phyloP scores from a whole-genome alignment of 768 basidiomycete species.

The Lactarius hengduanensis region DNA sequence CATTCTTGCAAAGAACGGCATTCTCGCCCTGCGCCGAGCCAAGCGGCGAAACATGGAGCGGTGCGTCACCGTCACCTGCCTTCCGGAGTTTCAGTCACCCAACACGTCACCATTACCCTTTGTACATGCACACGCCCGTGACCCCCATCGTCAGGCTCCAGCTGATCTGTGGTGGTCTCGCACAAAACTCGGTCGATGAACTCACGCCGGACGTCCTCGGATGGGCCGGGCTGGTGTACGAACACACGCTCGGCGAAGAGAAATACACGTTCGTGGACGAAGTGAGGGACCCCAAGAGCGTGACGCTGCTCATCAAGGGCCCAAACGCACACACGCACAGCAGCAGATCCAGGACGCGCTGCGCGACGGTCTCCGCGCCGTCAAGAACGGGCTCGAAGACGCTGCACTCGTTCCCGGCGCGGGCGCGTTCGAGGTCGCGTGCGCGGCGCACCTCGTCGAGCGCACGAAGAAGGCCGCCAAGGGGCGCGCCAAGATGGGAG shows the following conservation, averaged over 20 bases:
- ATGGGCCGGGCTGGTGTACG: constrained; percentile 98
- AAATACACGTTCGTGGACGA: constrained; percentile 98
- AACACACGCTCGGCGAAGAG: constrained; percentile 98
- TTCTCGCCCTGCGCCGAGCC: constrained; percentile 89
- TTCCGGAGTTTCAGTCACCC: constrained; percentile 11
- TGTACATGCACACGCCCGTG: constrained; percentile 10
- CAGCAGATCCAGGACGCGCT: constrained; percentile 98
- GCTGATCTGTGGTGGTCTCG: constrained; percentile 89
- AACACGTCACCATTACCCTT: background rate
- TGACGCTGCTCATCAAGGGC: constrained; percentile 96
- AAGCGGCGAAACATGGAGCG: constrained; percentile 99
- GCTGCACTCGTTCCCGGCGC: constrained; percentile 89
- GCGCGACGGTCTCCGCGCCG: constrained; percentile 91
- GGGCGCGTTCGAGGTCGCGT: constrained; percentile 95
- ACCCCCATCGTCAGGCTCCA: constrained; percentile 59
- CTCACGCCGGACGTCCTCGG: constrained; percentile 88
- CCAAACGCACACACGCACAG: constrained; percentile 95
- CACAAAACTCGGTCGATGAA: constrained; percentile 98
- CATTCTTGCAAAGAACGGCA: constrained; percentile 94
- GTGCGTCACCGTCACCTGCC: constrained; percentile 43
- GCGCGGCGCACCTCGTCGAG: constrained; percentile 78
- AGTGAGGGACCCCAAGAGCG: constrained; percentile 91
- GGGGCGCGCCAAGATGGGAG: constrained; percentile 94
- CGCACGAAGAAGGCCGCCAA: constrained; percentile 83
- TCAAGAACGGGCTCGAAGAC: constrained; percentile 97